Percentiles rank a stretch among this genome's conserved stretches.
These are phyloP conservation scores for Pezicula neosporulosa DNA, from an alignment of 2,329 filamentous ascomycete genomes.

Conservation along the genomic window DNA sequence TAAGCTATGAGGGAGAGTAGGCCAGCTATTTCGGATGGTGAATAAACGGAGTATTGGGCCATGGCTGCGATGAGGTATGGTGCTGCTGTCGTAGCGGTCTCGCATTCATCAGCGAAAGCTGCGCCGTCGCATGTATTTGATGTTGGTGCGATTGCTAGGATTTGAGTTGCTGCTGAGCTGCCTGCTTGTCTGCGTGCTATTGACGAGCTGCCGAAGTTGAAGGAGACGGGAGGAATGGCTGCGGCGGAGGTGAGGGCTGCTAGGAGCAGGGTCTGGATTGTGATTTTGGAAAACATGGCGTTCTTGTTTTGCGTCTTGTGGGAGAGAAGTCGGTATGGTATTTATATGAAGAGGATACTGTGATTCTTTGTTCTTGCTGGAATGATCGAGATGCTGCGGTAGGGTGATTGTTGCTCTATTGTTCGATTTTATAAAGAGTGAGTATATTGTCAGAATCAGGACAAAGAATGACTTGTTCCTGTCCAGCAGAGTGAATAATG, in stretches of 20 bases:
- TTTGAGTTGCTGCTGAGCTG: constrained; percentile 9
- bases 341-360: background rate
- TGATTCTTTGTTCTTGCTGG: background rate
- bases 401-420: no score
- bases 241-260: background rate
- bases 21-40: constrained; percentile 53
- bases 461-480: background rate
- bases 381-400: background rate
- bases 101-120: constrained; percentile 45
- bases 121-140: constrained; percentile 43
- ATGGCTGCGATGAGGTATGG: constrained; percentile 49
- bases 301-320: background rate
- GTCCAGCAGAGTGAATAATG: background rate
- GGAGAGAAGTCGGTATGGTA: background rate
- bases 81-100: constrained; percentile 46
- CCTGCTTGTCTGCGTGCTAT: background rate
- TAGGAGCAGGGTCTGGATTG: background rate
- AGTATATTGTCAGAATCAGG: background rate
- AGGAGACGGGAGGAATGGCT: background rate
- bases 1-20: constrained; percentile 57
- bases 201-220: background rate
- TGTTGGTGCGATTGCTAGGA: constrained; percentile 41
- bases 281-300: background rate
- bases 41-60: constrained; percentile 46
- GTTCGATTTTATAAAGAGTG: background rate